These are phyloP conservation scores for Davidsoniella virescens DNA, from an alignment of 2,329 filamentous ascomycete species.

Conservation along the genomic window DNA sequence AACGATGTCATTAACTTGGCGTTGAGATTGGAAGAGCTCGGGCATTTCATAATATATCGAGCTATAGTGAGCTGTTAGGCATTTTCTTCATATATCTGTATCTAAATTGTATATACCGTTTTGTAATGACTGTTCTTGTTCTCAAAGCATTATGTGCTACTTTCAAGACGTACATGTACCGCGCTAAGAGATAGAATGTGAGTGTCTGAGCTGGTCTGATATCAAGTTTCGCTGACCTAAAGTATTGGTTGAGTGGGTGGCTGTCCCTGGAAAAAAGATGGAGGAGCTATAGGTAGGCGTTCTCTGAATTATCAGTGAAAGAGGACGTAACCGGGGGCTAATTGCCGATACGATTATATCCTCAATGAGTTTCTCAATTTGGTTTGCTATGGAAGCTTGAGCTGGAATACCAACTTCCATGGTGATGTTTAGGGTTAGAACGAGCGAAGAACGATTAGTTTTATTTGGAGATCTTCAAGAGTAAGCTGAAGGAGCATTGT, in stretches of 20 bases:
- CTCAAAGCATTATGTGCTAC: conserved; percentile 42
- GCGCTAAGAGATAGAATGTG: conserved; percentile 25
- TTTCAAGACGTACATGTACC: conserved; percentile 41
- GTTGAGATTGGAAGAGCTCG: conserved; percentile 53
- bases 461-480: too few relatives aligned
- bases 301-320: too few relatives aligned
- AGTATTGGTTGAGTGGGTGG: too few relatives aligned
- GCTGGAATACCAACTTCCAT: not conserved
- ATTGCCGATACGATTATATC: not conserved
- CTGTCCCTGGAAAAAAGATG: too few relatives aligned
- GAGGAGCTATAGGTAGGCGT: too few relatives aligned
- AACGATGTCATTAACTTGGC: conserved; percentile 52
- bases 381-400: not conserved
- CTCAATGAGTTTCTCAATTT: conserved; percentile 5
- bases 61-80: conserved; percentile 25
- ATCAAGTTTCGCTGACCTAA: too few relatives aligned
- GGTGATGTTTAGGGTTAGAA: not conserved
- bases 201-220: not conserved
- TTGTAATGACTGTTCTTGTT: conserved; percentile 39
- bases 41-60: conserved; percentile 69
- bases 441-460: too few relatives aligned
- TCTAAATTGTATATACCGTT: conserved; percentile 31
- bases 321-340: too few relatives aligned
- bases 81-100: not conserved
- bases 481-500: too few relatives aligned